phyloP scores from a whole-genome alignment of 805 yeast species.

The Myxozyma melibiosi region DNA sequence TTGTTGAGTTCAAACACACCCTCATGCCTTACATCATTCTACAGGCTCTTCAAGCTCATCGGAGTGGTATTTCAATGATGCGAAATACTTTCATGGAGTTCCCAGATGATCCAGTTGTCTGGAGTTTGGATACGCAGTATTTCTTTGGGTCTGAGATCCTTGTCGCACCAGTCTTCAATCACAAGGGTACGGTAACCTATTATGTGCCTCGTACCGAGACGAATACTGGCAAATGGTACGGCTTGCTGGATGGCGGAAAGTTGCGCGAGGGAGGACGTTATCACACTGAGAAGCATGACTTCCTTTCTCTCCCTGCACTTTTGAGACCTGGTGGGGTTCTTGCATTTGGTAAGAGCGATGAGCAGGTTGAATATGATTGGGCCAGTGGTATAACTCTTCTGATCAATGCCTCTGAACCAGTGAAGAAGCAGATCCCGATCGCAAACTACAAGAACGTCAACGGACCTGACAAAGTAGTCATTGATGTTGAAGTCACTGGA shows the following conservation, averaged over 20 bases:
- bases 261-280: constrained; percentile 39
- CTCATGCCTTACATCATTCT: constrained; percentile 44
- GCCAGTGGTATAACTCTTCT: constrained; percentile 37
- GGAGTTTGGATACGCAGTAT: constrained; percentile 42
- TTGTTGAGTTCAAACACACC: constrained; percentile 43
- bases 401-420: constrained; percentile 40
- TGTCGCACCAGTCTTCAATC: constrained; percentile 45
- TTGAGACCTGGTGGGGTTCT: constrained; percentile 41
- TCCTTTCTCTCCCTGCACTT: constrained; percentile 42
- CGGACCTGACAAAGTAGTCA: constrained; percentile 26
- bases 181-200: constrained; percentile 41
- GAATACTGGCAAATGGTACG: constrained; percentile 48
- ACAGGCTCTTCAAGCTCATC: constrained; percentile 41
- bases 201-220: constrained; percentile 40
- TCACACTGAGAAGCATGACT: constrained; percentile 41
- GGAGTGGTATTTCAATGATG: constrained; percentile 42
- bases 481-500: constrained; percentile 34
- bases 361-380: constrained; percentile 40
- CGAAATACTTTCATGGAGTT: constrained; percentile 44
- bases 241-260: constrained; percentile 43
- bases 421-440: constrained; percentile 32
- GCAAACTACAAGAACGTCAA: constrained; percentile 41
- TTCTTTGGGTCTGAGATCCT: constrained; percentile 43
- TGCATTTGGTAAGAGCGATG: constrained; percentile 34
- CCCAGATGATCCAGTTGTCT: constrained; percentile 40